Base-by-base conservation (phyloP, 306 rosid genomes). In the Prosopis cineraria region DNA sequence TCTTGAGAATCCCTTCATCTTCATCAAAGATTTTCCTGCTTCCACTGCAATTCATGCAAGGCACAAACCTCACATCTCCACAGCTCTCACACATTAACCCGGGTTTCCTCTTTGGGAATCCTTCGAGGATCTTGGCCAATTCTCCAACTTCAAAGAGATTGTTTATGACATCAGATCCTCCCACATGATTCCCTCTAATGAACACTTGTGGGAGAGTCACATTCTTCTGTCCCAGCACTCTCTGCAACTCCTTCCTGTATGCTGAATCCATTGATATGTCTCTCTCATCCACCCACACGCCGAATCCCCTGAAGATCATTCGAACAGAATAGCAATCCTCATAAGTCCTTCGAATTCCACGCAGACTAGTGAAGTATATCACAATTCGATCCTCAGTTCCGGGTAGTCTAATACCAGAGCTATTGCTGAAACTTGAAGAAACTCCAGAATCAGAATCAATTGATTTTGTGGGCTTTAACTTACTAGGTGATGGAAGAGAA, bases 281-380 rank as follows among this genome's bases (percentile, higher is more conserved):
- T n/a, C n/a, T n/a, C n/a, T n/a, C n/a, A 10, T 94, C 98, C 22
- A 94, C 89, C 97, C 98, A 92, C 63, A 94, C 87, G 87, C 98
- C 86, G 75, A 93, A 94, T 39, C 98, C 97, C 68, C 86, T 83
- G 53, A 94, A 86, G 10, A 94, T 92, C 85, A 83, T 92, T 85
- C 84, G 76, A 25, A 94, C 97, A 1, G 97, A 91, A 36, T 89
- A 87, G 78, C 98, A 94, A n/a, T n/a, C n/a, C n/a, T n/a, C n/a
- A n/a, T n/a, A n/a, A n/a, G n/a, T n/a, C n/a, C n/a, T n/a, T n/a
- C 98, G 87, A 73, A 94, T 68, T 10, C 98, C 97, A 24, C 97
- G 80, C 69, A 94, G 84, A 74, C 97, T 92, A 13, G 98, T 94
- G 36, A 90, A 68, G 19, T 90, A 94, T 53, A 90, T 85, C 3